Base-by-base conservation (phyloP, 2,329 filamentous ascomycete species). In the Verticillium nonalfalfae region DNA sequence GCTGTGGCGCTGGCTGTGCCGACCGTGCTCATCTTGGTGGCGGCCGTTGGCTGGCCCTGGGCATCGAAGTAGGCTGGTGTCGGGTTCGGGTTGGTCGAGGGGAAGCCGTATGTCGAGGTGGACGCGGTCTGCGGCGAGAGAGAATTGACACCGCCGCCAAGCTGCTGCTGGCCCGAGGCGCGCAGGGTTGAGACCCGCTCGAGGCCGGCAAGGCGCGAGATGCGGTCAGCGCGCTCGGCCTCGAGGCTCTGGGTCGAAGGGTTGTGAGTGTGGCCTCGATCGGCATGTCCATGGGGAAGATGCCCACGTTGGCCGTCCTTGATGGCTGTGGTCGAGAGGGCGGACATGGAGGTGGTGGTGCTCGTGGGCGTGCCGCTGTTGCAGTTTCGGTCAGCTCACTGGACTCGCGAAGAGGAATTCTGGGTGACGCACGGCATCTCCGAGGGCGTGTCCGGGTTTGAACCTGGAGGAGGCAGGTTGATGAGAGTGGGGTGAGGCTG, bases 261-360 rank as follows among this genome's bases (percentile, higher is more conserved):
- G 67, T 83, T 78, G 68, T 84, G 81, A 69, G 86, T 76, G 73
- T 87, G 78, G 68, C 84, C 79, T 58, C 86, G 85, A 64, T 80
- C 80, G 62, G 75, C 74, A 62, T 84, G 82, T 61, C 81, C 76
- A 60, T 87, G 83, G 34, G 87, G 85, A 34, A 89, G 82, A 71
- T 93, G 87, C 65, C 94, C 94, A 63, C 92, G 90, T 71, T 97
- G 92, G 68, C 94, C 94, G 73, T 98, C 94, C 76, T 97, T 97
- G 81, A 97, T 97, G 59, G 94, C 94, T 13, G 92, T 95, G 18
- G 94, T 97, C 15, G 92, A 96, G 57, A 98, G 84, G 50, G 93
- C 89, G 33, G 92, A 97, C 70, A 98, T 88, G 59, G 93, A 96
- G 13, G 93, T 97, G 3, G 91, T 96, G 50, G 90, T 90, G 67